These are phyloP conservation scores for Podospora sp. DNA, from an alignment of 495 filamentous ascomycete species.

Conservation along the genomic window DNA sequence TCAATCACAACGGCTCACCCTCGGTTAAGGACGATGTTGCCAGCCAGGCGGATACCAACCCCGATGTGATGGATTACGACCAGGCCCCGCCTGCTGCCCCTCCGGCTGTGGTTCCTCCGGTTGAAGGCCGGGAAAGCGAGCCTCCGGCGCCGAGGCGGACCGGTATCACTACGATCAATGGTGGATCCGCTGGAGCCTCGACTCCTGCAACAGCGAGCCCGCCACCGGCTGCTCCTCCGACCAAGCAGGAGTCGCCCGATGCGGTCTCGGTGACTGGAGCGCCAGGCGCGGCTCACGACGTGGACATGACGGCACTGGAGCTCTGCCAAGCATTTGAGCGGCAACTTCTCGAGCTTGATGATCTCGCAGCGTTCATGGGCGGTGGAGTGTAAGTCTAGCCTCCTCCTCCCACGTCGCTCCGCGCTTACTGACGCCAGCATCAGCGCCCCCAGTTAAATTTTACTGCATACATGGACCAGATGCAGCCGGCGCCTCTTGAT, in stretches of 20 bases:
- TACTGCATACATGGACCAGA: background rate
- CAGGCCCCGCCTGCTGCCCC: slow-evolving; percentile 31
- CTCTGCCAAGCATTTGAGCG: slow-evolving; percentile 53
- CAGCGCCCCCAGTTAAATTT: slow-evolving; percentile 31
- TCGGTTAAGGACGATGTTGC: slow-evolving; percentile 50
- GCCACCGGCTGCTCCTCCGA: slow-evolving; percentile 32
- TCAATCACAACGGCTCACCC: slow-evolving; percentile 31
- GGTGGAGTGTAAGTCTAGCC: slow-evolving; percentile 47
- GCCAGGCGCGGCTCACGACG: slow-evolving; percentile 22
- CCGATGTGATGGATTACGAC: slow-evolving; percentile 52
- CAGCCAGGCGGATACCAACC: slow-evolving; percentile 47
- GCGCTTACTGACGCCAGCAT: slow-evolving; percentile 15
- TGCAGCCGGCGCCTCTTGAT: background rate
- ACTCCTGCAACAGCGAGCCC: slow-evolving; percentile 49
- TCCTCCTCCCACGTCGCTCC: slow-evolving; percentile 1
- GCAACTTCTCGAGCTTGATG: slow-evolving; percentile 53
- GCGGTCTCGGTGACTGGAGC: slow-evolving; percentile 31
- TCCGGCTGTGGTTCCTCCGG: slow-evolving; percentile 9
- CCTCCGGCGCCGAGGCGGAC: slow-evolving; percentile 46
- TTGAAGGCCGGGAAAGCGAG: slow-evolving; percentile 45
- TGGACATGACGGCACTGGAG: slow-evolving; percentile 54
- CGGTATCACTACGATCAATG: slow-evolving; percentile 54
- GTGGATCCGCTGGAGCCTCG: slow-evolving; percentile 46
- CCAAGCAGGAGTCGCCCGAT: slow-evolving; percentile 46
- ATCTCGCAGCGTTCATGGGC: slow-evolving; percentile 56